These are phyloP conservation scores for Mucor velutinosus DNA, from an alignment of 371 early-diverging fungal genomes.

Conservation along the genomic window DNA sequence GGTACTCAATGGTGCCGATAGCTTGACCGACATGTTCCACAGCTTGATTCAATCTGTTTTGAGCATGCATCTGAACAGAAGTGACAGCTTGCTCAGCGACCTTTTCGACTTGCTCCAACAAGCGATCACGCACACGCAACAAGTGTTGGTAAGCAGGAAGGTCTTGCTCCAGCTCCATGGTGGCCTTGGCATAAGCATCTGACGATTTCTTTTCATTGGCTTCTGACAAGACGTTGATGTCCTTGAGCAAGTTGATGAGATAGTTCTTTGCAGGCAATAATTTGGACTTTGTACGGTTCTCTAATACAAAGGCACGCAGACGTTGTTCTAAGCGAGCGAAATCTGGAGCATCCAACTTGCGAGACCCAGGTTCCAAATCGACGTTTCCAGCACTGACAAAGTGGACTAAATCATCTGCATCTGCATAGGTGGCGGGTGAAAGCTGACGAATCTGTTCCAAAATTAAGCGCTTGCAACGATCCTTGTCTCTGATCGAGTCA, in stretches of 20 bases:
- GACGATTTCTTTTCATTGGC: slow-evolving; percentile 54
- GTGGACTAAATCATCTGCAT: slow-evolving; percentile 93
- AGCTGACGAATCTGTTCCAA: slow-evolving; percentile 93
- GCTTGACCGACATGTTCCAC: slow-evolving; percentile 67
- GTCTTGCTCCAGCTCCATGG: slow-evolving; percentile 52
- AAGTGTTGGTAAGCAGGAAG: slow-evolving; percentile 61
- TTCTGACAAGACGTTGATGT: slow-evolving; percentile 61
- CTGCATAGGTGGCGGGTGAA: slow-evolving; percentile 90
- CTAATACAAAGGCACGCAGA: slow-evolving; percentile 90
- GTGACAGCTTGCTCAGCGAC: slow-evolving; percentile 68
- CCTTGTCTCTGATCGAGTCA: slow-evolving; percentile 92
- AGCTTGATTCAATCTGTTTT: slow-evolving; percentile 54
- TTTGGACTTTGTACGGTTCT: slow-evolving; percentile 94
- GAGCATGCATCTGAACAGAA: slow-evolving; percentile 55
- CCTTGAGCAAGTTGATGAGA: slow-evolving; percentile 77
- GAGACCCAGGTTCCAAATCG: slow-evolving; percentile 45
- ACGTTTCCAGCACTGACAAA: slow-evolving; percentile 88
- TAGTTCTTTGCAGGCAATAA: slow-evolving; percentile 93
- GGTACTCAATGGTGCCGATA: slow-evolving; percentile 73
- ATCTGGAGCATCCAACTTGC: slow-evolving; percentile 56
- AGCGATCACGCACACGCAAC: slow-evolving; percentile 53
- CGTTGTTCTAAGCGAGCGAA: slow-evolving; percentile 83
- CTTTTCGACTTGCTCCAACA: slow-evolving; percentile 68
- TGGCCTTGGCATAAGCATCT: slow-evolving; percentile 33
- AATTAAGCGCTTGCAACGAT: slow-evolving; percentile 89